A percentile compares a stretch with the other conserved stretches of the same genome.
phyloP scores from a whole-genome alignment of 257 asterid species.

The Parsonsia alboflavescens region DNA sequence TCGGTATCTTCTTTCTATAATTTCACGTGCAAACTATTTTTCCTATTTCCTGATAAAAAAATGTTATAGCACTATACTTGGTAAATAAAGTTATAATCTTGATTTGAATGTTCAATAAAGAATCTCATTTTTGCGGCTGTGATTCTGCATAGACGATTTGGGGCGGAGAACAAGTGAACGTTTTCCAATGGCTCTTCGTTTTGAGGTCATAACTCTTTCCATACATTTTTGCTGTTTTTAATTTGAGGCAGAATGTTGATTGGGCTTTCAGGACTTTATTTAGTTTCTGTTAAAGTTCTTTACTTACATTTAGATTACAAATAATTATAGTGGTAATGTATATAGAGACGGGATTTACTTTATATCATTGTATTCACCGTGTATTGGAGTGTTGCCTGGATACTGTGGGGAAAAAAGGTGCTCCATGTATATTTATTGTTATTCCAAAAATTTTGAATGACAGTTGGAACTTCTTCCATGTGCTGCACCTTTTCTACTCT shows the following conservation, averaged over 20 bases:
- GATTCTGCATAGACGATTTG: background rate
- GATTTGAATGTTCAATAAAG: background rate
- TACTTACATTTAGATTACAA: background rate
- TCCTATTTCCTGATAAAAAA: background rate
- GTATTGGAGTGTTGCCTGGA: background rate
- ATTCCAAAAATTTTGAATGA: background rate
- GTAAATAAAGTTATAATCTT: background rate
- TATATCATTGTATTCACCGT: background rate
- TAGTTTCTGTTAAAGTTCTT: background rate
- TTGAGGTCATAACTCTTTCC: slow-evolving; percentile 30
- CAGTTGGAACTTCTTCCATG: background rate
- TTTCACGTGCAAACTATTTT: background rate
- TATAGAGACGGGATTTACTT: background rate
- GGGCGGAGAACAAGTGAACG: background rate
- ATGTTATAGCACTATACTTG: background rate
- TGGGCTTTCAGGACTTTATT: background rate
- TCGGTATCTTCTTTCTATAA: background rate
- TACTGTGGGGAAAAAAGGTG: background rate
- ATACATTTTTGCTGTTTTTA: background rate
- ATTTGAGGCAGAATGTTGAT: background rate
- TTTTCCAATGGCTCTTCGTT: slow-evolving; percentile 38
- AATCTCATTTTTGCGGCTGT: background rate
- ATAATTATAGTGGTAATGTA: background rate
- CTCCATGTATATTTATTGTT: background rate
- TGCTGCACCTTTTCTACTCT: background rate